Base-by-base conservation (phyloP, 1,139 yeast genomes). In the Taphrina pruni region DNA sequence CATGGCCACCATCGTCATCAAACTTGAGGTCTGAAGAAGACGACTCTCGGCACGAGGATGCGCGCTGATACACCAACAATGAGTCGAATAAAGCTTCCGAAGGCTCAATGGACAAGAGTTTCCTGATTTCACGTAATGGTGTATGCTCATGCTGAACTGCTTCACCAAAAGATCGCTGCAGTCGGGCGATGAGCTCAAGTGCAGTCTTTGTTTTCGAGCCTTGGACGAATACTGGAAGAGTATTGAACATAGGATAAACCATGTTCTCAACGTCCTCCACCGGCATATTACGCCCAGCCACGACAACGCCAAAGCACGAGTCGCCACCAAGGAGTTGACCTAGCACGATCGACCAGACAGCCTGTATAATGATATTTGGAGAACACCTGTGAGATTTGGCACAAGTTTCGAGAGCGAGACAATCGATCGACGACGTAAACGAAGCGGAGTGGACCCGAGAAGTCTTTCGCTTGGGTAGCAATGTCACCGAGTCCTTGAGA, bases 161-260 rank as follows among this genome's bases (percentile, higher is more conserved):
- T 5, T 45, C 14, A 5, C 71, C 61, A 12, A 66, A 69, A 14
- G 60, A 54, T 8, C 32, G n/a, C 43, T 73, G 75, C 14, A 71
- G 41, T 1, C 39, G 11, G 2, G 11, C 21, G 12, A 62, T 60
- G 11, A 73, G 38, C n/a, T 56, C 70, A 32, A 48, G 17, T 32
- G 57, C 43, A 1, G 67, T 46, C 38, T 48, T 3, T n/a, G 20
- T 52, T 8, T 12, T 17, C 6, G 60, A 17, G n/a, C 71, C 38
- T 12, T 65, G 50, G 12, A 71, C 32, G 6, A 70, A 65, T 12
- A 72, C 14, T 7, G 75, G 75, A 1, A 73, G 48, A 11, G 74
- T 72, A 38, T 73, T 73, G 57, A 73, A 73, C 48, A 72, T 38
- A 7, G 75, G 75, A 21, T 73, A 75, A 9, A 64, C 58, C 6